Base-by-base conservation (phyloP, 176 grass and related monocot species). In the Chloris gayana region DNA sequence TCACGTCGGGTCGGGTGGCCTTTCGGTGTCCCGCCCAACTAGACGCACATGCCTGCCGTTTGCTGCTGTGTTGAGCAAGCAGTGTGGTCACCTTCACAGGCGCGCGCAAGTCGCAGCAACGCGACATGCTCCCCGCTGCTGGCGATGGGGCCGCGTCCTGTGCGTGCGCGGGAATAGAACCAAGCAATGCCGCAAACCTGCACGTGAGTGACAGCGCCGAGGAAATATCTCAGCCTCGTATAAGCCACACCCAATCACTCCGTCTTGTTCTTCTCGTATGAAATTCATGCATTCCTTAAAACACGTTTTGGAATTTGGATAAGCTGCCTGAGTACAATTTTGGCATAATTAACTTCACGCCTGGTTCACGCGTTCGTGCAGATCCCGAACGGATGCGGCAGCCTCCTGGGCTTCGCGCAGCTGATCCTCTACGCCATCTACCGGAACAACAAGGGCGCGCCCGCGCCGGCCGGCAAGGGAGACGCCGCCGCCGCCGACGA, bases 341-440 rank as follows among this genome's bases (percentile, higher is more conserved):
- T 14, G 47, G 46, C 47, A 19, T 19, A 19, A 19, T 4, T 9
- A 59, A 59, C n/a, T 12, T 72, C 6, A 72, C 44, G 27, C 18
- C 9, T 50, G 7, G 44, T 18, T n/a, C n/a, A 45, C 69, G 61
- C 57, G 49, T 59, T 3, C 51, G 41, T 74, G 58, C 82, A 99
- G 96, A 88, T 99, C 76, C 96, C 96, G 3, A 99, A 99, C 54
- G 96, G 96, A 5, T 99, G 92, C 79, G 96, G 96, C 31, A 91
- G 88, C 58, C 67, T 81, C 27, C 81, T 99, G 56, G 96, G 96
- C 60, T 59, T 94, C 47, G 44, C 82, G 72, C 96, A 99, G 78
- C 83, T 99, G 8, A 86, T 95, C 64, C 75, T 99, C 18, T 99
- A 99, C 62, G 69, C 82, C 62, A 91, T 99, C 57, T 95, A 99